Percentiles rank a stretch among this genome's conserved stretches.
Evolutionary conservation across 2,329 filamentous ascomycete species (phyloP).

Genomic region (Colletotrichum tropicale): DNA sequence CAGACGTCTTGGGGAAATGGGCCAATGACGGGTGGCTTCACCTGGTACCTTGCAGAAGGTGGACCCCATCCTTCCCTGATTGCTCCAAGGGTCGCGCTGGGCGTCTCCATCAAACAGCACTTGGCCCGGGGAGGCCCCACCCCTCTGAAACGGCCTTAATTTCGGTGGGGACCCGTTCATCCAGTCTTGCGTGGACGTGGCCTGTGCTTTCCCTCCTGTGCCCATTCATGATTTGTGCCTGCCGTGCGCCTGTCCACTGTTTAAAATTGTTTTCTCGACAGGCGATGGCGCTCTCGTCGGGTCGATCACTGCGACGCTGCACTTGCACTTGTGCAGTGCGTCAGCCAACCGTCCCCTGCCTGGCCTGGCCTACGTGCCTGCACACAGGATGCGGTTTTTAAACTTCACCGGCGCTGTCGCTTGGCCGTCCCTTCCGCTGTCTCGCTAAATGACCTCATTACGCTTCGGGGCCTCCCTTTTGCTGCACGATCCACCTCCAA

Average conservation of each 20-base stretch:
- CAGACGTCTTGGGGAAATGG: background rate
- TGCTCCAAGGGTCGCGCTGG: conserved; percentile 21
- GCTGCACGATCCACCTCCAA: background rate
- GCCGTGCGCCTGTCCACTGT: background rate
- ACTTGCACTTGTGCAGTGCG: background rate
- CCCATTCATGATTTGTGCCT: background rate
- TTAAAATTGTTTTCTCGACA: background rate
- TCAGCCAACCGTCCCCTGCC: background rate
- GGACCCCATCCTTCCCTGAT: conserved; percentile 7
- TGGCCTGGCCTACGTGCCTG: background rate
- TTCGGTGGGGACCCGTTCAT: conserved; percentile 23
- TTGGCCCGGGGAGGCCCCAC: conserved; percentile 13
- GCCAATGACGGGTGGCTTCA: conserved; percentile 1
- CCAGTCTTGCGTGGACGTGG: conserved; percentile 18
- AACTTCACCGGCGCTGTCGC: background rate
- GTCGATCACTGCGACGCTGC: conserved; percentile 6
- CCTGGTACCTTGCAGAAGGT: conserved; percentile 23
- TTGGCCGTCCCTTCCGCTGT: conserved; percentile 3
- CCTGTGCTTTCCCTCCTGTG: background rate
- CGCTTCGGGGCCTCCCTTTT: background rate
- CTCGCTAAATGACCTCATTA: conserved; percentile 18
- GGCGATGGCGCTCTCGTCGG: background rate
- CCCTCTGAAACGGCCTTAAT: conserved; percentile 23
- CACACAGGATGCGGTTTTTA: background rate
- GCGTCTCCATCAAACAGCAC: conserved; percentile 15